Evolutionary conservation across 1,284 basidiomycete species (phyloP), one percentile per base, ranked within the genome.

Genomic region (Porodaedalea pini): DNA sequence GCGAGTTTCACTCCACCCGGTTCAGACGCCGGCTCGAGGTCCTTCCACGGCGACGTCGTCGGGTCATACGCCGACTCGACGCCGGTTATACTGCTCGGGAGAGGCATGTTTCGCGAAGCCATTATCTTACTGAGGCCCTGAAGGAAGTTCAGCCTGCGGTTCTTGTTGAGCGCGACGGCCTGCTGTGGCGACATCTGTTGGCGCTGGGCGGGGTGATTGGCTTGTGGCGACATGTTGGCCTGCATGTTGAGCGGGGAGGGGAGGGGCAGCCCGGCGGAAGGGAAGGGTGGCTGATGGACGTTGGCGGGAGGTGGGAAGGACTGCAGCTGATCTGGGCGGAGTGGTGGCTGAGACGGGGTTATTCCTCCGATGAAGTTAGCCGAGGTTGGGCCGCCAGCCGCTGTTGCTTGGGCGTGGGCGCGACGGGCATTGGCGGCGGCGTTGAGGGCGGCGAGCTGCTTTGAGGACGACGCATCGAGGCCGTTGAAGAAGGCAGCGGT

Each of bases 361-460:
- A 80, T 80, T 80, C 78, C 79, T 70, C 82, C 80, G 77, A 85
- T 75, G 71, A 80, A 82, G 76, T 81, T 68, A 67, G 75, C 82
- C 79, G 85, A 82, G 69, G 82, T 81, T 81, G 82, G 82, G 75
- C 78, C 77, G 31, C 70, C 57, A 55, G 74, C 68, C 63, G 74
- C 73, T 66, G 78, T 80, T 65, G 83, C 85, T 32, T 55, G 54
- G 31, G 55, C 47, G 19, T 56, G 54, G 61, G 76, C 72, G 62
- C 82, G 79, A 70, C 85, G 80, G 65, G 80, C 81, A 63, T 82
- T 75, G 64, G 77, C 82, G 54, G 78, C 83, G 55, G 79, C 83
- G 65, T 75, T 83, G 64, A 90, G 80, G 15, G 83, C 83, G 36
- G 85, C 84, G 80, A 89, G 86, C 71, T 90, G 88, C 69, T 88